These are phyloP conservation scores for Hymenoscyphus linearis DNA, from an alignment of 2,329 filamentous ascomycete genomes.

Conservation along the genomic window DNA sequence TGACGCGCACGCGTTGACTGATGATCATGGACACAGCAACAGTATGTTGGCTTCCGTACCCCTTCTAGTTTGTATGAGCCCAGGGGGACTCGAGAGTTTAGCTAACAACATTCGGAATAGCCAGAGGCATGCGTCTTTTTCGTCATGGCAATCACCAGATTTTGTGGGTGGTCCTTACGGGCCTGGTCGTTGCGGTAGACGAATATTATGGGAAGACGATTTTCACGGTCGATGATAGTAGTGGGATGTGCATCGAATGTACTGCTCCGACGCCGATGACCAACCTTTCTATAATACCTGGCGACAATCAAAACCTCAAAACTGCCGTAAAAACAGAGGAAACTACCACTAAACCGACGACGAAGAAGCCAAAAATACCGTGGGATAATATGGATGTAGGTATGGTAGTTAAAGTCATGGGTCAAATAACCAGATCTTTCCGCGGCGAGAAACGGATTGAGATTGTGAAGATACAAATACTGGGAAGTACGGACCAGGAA, in stretches of 20 bases:
- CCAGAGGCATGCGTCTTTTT: slow-evolving; percentile 52
- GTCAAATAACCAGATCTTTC: slow-evolving; percentile 43
- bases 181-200: slow-evolving; percentile 61
- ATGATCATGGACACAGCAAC: slow-evolving; percentile 45
- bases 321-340: slow-evolving; percentile 40
- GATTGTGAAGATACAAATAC: slow-evolving; percentile 43
- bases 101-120: slow-evolving; percentile 31
- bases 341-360: slow-evolving; percentile 61
- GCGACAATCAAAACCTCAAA: neutral
- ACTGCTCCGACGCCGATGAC: slow-evolving; percentile 18
- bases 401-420: slow-evolving; percentile 52
- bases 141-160: slow-evolving; percentile 72
- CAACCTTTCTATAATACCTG: neutral
- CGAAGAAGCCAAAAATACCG: slow-evolving; percentile 22
- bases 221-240: slow-evolving; percentile 62
- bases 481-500: slow-evolving; percentile 52
- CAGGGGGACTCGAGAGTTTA: neutral
- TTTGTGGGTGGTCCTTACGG: slow-evolving; percentile 67
- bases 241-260: slow-evolving; percentile 51
- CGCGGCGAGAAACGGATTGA: slow-evolving; percentile 47
- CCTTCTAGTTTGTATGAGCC: neutral
- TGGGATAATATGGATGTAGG: slow-evolving; percentile 43
- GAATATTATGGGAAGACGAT: slow-evolving; percentile 43
- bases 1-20: slow-evolving; percentile 45
- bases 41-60: slow-evolving; percentile 35